phyloP scores from a whole-genome alignment of 2,329 filamentous ascomycete species.

The Pezicula neosporulosa region DNA sequence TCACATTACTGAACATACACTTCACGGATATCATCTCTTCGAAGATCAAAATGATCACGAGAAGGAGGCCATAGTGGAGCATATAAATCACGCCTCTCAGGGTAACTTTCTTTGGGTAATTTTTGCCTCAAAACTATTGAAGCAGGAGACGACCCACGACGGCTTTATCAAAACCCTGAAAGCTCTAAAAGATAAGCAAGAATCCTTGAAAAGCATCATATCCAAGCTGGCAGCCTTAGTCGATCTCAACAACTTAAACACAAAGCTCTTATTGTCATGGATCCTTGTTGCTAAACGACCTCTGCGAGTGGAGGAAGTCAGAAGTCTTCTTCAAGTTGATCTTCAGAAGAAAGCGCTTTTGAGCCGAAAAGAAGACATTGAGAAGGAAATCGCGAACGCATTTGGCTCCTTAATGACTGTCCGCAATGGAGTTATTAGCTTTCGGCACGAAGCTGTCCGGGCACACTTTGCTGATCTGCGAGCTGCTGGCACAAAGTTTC shows the following conservation, averaged over 20 bases:
- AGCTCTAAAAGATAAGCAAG: not conserved
- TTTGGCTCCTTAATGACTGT: not conserved
- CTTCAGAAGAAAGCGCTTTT: not conserved
- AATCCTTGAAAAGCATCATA: not conserved
- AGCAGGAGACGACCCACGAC: not conserved
- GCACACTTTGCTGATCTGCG: not conserved
- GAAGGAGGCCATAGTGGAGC: not conserved
- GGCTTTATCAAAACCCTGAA: not conserved
- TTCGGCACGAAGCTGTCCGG: not conserved
- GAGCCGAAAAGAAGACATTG: not conserved
- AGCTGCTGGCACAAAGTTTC: not conserved
- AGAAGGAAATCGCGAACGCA: not conserved
- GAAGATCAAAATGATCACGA: not conserved
- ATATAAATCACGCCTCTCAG: not conserved
- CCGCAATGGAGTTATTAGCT: not conserved
- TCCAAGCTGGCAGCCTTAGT: not conserved
- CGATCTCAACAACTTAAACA: not conserved
- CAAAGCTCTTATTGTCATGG: not conserved
- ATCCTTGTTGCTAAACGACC: not conserved
- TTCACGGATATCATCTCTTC: not conserved
- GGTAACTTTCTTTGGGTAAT: not conserved
- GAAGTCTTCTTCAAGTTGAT: not conserved
- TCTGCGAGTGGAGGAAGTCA: not conserved
- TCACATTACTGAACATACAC: not conserved
- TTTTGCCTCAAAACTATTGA: not conserved